Evolutionary conservation across 495 filamentous ascomycete genomes (phyloP).

Genomic region (Annulohypoxylon stygium): DNA sequence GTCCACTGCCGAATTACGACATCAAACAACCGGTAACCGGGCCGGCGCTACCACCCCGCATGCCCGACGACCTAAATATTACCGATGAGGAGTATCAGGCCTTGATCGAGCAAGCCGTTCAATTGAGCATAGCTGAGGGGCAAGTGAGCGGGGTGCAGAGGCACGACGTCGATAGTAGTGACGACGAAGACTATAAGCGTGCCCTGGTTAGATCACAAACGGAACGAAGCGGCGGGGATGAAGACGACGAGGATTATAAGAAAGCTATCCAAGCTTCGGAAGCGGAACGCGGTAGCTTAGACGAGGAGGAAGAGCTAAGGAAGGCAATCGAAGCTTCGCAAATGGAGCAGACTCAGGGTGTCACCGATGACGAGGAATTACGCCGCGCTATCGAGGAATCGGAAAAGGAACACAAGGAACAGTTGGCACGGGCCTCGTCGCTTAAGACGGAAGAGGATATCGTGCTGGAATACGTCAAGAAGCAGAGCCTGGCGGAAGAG

Average conservation of each 20-base stretch:
- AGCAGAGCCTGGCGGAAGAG: conserved; percentile 78
- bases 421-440: conserved; percentile 57
- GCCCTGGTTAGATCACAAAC: conserved; percentile 45
- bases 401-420: conserved; percentile 54
- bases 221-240: conserved; percentile 22
- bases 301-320: conserved; percentile 63
- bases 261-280: conserved; percentile 47
- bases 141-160: conserved; percentile 45
- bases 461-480: conserved; percentile 81
- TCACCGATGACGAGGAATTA: conserved; percentile 58
- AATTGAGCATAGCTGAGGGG: conserved; percentile 65
- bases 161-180: conserved; percentile 59
- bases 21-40: conserved; percentile 27
- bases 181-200: conserved; percentile 53
- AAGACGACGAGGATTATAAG: conserved; percentile 48
- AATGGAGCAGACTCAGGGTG: conserved; percentile 29
- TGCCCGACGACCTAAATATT: conserved; percentile 52
- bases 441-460: conserved; percentile 75
- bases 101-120: conserved; percentile 70
- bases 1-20: conserved; percentile 44
- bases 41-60: conserved; percentile 37
- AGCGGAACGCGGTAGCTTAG: conserved; percentile 34
- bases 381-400: conserved; percentile 63
- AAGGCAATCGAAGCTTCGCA: conserved; percentile 62
- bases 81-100: conserved; percentile 67